Evolutionary conservation across 805 yeast species (phyloP).

Genomic region (Candida ulmi): DNA sequence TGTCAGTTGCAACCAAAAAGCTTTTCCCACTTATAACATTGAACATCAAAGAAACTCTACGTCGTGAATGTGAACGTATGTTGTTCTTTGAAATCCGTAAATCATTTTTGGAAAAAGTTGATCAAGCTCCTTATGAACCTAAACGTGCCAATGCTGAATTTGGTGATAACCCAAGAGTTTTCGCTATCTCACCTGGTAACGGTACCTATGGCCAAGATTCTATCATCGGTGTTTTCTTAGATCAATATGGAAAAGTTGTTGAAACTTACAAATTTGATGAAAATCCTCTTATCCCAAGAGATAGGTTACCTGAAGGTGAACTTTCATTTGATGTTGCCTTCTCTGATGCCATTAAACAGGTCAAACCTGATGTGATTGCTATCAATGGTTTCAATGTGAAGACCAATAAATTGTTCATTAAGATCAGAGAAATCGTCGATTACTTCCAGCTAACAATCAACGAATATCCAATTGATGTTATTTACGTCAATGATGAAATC

Average conservation of each 20-base stretch:
- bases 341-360: conserved; percentile 49
- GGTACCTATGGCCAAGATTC: conserved; percentile 82
- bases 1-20: conserved; percentile 62
- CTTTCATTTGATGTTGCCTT: conserved; percentile 63
- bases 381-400: conserved; percentile 82
- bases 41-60: conserved; percentile 77
- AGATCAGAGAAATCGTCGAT: conserved; percentile 50
- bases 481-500: conserved; percentile 90
- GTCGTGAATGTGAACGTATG: conserved; percentile 67
- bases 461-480: conserved; percentile 53
- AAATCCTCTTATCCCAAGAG: conserved; percentile 48
- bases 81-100: conserved; percentile 67
- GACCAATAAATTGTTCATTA: conserved; percentile 55
- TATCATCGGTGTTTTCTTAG: conserved; percentile 72
- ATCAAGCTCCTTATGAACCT: conserved; percentile 93
- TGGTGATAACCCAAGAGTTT: conserved; percentile 81
- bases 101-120: conserved; percentile 62
- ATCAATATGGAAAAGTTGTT: conserved; percentile 73
- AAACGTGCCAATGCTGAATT: conserved; percentile 51
- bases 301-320: conserved; percentile 37
- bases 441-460: conserved; percentile 48
- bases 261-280: conserved; percentile 76
- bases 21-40: conserved; percentile 62
- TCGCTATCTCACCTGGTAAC: conserved; percentile 80
- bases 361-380: conserved; percentile 86